Conservation (phyloP, 805 yeast species). For the Lachancea fermentati region DNA sequence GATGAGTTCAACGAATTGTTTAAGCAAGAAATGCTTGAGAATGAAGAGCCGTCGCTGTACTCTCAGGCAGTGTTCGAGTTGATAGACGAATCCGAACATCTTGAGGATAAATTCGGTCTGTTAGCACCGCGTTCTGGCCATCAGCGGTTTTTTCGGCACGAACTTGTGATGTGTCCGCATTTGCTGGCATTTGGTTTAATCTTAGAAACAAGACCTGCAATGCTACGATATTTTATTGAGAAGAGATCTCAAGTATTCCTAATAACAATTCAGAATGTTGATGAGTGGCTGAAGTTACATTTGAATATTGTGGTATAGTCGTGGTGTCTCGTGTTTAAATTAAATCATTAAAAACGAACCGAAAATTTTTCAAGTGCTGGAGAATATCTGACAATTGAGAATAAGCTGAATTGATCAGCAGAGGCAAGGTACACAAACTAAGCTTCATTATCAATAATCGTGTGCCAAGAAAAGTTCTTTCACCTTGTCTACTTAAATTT, state of each 20-base stretch:
- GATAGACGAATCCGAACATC: constrained; percentile 12
- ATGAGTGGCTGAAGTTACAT: constrained; percentile 34
- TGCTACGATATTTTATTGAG: constrained; percentile 21
- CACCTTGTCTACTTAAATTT: neutral
- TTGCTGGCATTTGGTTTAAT: constrained; percentile 28
- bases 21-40: constrained; percentile 9
- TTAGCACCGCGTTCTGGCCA: constrained; percentile 17
- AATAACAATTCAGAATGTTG: constrained; percentile 23
- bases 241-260: constrained; percentile 20
- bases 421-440: too few relatives aligned
- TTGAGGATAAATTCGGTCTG: constrained; percentile 23
- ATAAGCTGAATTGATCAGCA: too few relatives aligned
- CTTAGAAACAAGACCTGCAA: constrained; percentile 16
- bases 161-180: constrained; percentile 30
- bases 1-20: constrained; percentile 24
- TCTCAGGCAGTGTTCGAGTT: constrained; percentile 4
- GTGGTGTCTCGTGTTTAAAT: neutral
- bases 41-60: constrained; percentile 2
- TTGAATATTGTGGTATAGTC: constrained; percentile 25
- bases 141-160: constrained; percentile 24
- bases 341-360: neutral
- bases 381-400: neutral
- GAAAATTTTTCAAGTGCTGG: neutral
- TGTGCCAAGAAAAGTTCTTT: neutral
- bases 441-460: neutral